Base-by-base conservation (phyloP, 2,329 filamentous ascomycete genomes). In the Dothiorella sarmentorum region DNA sequence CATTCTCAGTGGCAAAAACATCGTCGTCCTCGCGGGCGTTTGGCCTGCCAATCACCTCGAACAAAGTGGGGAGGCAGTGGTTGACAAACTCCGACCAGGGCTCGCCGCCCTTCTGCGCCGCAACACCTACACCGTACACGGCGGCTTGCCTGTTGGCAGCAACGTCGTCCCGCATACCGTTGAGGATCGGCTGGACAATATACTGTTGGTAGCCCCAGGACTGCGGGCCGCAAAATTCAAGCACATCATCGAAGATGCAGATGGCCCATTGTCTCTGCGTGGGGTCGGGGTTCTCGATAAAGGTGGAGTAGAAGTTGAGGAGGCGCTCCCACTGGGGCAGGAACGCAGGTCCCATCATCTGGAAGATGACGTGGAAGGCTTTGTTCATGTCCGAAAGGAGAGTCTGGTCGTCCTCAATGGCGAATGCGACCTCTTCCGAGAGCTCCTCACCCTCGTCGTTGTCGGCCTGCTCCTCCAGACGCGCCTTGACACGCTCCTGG, bases 311-410 rank as follows among this genome's bases (percentile, higher is more conserved):
- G 58, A 91, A 96, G 10, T 82, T 79, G 73, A 96, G 85, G 22
- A 99, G 81, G 56, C 85, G 84, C 71, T 96, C 89, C 92, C 93
- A 99, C 40, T 90, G 81, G 4, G 86, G 88, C 56, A 99, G 81
- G 80, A 99, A 99, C 10, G 82, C 79, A 9, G 85, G 81, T 22
- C 90, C 90, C 71, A 97, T 91, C 77, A 96, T 92, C 80, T 97
- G 97, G 82, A 99, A 99, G 64, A 99, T 91, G 61, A 91, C 93
- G 76, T 99, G 94, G 83, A 96, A 99, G 0, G 94, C 93, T 80
- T 99, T 99, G 84, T 99, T 99, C 94, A 99, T 99, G 70, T 99
- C 94, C 1, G 92, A 96, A 42, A 99, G 82, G 17, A 99, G 82
- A 20, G 91, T 96, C 75, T 97, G 93, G 71, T 99, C 94, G 66